Evolutionary conservation across 1,284 basidiomycete species (phyloP).

Genomic region (Inonotus obliquus): DNA sequence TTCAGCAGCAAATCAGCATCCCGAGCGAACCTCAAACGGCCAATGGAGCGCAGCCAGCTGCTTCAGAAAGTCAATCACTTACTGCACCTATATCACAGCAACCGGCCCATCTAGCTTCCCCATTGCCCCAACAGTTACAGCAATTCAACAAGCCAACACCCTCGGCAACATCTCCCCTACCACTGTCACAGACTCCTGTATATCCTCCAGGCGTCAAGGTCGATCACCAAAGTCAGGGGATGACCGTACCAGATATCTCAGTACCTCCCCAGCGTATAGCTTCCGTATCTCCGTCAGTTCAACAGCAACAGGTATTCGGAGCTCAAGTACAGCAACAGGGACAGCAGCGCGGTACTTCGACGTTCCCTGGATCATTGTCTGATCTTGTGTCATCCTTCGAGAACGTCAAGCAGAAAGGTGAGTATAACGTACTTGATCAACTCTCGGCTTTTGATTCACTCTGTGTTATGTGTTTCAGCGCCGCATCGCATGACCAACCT

Average conservation of each 20-base stretch:
- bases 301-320: slow-evolving; percentile 21
- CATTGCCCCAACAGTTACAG: slow-evolving; percentile 61
- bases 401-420: slow-evolving; percentile 92
- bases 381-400: slow-evolving; percentile 96
- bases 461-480: slow-evolving; percentile 46
- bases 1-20: neutral
- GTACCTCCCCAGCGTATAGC: slow-evolving; percentile 26
- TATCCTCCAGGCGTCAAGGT: slow-evolving; percentile 70
- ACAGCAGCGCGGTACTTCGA: slow-evolving; percentile 35
- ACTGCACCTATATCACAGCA: slow-evolving; percentile 17
- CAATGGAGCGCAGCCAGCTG: neutral
- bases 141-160: slow-evolving; percentile 33
- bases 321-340: slow-evolving; percentile 26
- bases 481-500: slow-evolving; percentile 80
- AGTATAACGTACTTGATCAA: slow-evolving; percentile 23
- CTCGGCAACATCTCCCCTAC: slow-evolving; percentile 26
- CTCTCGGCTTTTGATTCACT: neutral
- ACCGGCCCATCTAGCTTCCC: slow-evolving; percentile 41
- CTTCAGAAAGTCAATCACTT: slow-evolving; percentile 17
- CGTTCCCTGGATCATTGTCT: slow-evolving; percentile 79
- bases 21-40: slow-evolving; percentile 5
- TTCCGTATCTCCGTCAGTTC: slow-evolving; percentile 14
- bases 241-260: slow-evolving; percentile 16
- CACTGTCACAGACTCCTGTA: slow-evolving; percentile 40
- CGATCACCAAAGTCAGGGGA: slow-evolving; percentile 22